These are phyloP conservation scores for Artemisia tridentata DNA, from an alignment of 129 eudicot species.

Conservation along the genomic window DNA sequence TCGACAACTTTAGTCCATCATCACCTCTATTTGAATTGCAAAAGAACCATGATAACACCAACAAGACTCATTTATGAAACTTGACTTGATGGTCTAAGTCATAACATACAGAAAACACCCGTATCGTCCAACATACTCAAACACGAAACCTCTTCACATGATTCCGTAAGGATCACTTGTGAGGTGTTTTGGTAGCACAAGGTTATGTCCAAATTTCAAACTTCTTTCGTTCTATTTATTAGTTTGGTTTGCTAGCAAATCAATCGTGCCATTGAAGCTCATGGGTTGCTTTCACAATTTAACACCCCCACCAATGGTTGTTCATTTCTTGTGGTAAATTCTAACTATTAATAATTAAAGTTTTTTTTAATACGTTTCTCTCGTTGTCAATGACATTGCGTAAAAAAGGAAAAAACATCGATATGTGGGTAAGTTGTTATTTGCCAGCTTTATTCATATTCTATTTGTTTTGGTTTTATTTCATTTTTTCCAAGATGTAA, in stretches of 20 bases:
- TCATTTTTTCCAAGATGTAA: too few species aligned
- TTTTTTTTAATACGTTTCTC: background rate
- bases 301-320: background rate
- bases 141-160: background rate
- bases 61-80: background rate
- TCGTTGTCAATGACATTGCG: slow-evolving; percentile 16
- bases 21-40: background rate
- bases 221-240: background rate
- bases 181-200: background rate
- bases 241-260: slow-evolving; percentile 16
- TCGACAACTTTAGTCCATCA: background rate
- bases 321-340: slow-evolving; percentile 11
- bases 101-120: background rate
- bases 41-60: background rate
- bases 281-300: slow-evolving; percentile 16
- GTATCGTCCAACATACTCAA: background rate
- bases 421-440: too few species aligned
- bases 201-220: background rate
- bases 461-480: too few species aligned
- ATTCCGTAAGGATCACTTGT: background rate
- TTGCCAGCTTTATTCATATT: too few species aligned
- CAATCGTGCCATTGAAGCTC: slow-evolving; percentile 7
- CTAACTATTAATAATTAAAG: too few species aligned
- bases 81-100: background rate
- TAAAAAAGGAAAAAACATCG: background rate